Percentiles rank a stretch among this genome's conserved stretches.
These are phyloP conservation scores for Beauveria medogensis DNA, from an alignment of 2,329 filamentous ascomycete genomes.

Conservation along the genomic window DNA sequence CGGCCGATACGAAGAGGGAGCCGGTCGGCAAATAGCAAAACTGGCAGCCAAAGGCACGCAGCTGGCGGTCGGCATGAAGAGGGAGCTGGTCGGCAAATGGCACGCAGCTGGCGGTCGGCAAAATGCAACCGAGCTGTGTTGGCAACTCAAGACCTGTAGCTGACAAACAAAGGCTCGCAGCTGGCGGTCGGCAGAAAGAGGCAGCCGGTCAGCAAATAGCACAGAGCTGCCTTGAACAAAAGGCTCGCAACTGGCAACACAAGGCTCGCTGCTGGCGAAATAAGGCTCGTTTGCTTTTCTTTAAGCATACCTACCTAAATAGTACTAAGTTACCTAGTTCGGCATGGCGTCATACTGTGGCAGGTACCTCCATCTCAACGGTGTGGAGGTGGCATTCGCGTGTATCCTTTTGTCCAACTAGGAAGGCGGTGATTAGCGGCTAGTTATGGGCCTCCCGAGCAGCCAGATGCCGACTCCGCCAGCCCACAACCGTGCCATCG, in stretches of 20 bases:
- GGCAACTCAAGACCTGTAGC: neutral
- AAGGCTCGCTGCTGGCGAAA: too few species aligned
- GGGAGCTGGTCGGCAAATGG: neutral
- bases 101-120: neutral
- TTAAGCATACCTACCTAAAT: too few species aligned
- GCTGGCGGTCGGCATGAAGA: too few species aligned
- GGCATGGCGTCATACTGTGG: conserved; percentile 1
- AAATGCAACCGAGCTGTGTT: neutral
- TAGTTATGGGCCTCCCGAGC: conserved; percentile 5
- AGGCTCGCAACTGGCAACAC: too few species aligned
- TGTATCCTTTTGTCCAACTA: neutral
- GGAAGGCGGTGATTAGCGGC: neutral
- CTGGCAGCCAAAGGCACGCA: too few species aligned
- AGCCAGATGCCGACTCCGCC: neutral
- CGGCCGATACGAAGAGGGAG: too few species aligned
- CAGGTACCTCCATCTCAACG: neutral
- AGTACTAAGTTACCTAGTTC: too few species aligned
- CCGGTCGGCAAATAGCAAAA: neutral
- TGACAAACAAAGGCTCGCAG: too few species aligned
- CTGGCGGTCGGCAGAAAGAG: neutral
- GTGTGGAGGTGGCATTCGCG: neutral
- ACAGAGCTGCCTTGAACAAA: too few species aligned
- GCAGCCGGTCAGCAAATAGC: neutral
- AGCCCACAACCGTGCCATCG: neutral
- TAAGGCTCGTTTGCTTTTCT: too few species aligned